Evolutionary conservation across 1,284 basidiomycete species (phyloP), one percentile per base, ranked within the genome.

Genomic region (Ganoderma leucocontextum): DNA sequence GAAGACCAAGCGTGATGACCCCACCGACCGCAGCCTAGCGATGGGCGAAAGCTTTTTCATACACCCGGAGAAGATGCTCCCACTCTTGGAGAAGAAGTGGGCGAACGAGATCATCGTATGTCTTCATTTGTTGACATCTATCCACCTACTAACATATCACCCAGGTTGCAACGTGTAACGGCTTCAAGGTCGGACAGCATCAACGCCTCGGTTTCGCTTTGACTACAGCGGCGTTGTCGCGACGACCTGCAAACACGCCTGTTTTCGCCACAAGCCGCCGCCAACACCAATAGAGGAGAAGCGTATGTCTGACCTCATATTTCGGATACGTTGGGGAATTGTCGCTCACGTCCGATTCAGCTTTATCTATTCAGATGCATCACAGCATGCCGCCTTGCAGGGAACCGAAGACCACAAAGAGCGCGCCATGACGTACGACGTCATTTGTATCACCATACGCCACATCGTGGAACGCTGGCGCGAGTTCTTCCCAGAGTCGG

Each of bases 1-100:
- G 66, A 67, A 63, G 57, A 15, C 35, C 2, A 67, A 67, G 36
- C 8, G 33, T 0, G 62, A 63, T 7, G 66, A 67, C 13, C 42
- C 55, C 7, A 44, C 41, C 9, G 66, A 67, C 47, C 5, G 29
- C 25, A 53, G 22, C 25, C 52, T 66, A 3, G 39, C 36, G 1
- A 19, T 17, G 2, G 60, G 59, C 0, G 22, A 62, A 13, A 60
- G 47, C 0, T 66, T 53, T 39, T 62, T 66, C 12, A 44, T 66
- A 0, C n/a, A 55, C 19, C 60, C 52, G 25, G 10, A 33, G 33
- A 36, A 61, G 2, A 62, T 66, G 57, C 17, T 6, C 7, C 39
- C 17, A 8, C 41, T 52, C 9, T 35, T 49, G 44, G 49, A 57
- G 19, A 60, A 42, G 10, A 49, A 52, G 9, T 57, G 59, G 22